Base-by-base conservation (phyloP, 495 filamentous ascomycete species). In the Choiromyces venosus region DNA sequence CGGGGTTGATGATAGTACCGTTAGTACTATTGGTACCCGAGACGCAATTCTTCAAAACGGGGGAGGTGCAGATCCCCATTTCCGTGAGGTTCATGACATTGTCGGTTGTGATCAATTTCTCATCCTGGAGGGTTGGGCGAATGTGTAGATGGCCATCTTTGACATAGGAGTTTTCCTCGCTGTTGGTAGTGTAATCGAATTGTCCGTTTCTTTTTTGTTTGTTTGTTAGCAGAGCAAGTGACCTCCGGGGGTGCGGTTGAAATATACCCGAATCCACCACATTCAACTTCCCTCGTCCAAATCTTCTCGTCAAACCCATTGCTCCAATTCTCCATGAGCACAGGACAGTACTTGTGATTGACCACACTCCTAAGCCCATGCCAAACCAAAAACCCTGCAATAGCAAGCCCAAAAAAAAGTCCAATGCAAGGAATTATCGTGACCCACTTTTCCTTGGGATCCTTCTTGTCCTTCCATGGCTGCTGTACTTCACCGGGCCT, bases 361-460 rank as follows among this genome's bases (percentile, higher is more conserved):
- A 89, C 85, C 4, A 94, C 91, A 66, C 86, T 87, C 8, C 82
- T 82, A 25, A 92, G 75, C 10, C 92, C 92, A 73, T 92, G 87
- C 84, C 89, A 93, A 18, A 94, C 84, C 65, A 94, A 78, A 74
- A 92, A 85, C 0, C 85, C 91, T 5, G 89, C 86, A 65, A 93
- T 85, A 5, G 76, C 87, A 65, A 93, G 76, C 35, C 92, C 92
- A 14, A 92, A 66, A 21, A 87, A 29, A 65, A 94, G 84, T 33
- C 92, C 91, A 36, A 91, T 80, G 65, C 92, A 77, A 4, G 91
- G 91, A 39, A 94, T 87, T 71, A 94, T 92, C 33, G 89, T 92
- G 6, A 92, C 89, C 92, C 92, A 94, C 84, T 93, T 93, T 85
- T 93, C 90, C 80, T 87, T 89, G 5, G 91, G 89, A 79, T 94